A percentile compares a stretch with the other conserved stretches of the same genome.
Evolutionary conservation across 2,329 filamentous ascomycete genomes (phyloP).

Genomic region (Colletotrichum sp.): DNA sequence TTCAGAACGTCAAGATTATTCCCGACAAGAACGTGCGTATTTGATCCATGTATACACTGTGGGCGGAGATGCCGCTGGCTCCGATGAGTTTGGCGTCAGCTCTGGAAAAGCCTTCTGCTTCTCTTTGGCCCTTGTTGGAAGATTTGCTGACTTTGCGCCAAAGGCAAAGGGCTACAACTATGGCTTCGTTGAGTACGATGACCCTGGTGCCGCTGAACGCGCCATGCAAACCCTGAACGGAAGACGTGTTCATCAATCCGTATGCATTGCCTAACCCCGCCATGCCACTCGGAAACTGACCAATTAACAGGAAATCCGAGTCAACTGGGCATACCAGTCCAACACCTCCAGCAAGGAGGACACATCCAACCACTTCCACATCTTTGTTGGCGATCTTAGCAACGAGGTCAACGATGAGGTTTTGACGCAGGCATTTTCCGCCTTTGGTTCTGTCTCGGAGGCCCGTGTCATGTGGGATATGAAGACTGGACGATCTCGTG

Average conservation of each 20-base stretch:
- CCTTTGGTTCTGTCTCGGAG: conserved; percentile 94
- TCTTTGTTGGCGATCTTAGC: conserved; percentile 96
- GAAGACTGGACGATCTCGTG: conserved; percentile 97
- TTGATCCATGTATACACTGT: too few species aligned
- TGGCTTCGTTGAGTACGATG: conserved; percentile 98
- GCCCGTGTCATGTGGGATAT: conserved; percentile 99
- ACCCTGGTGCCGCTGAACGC: conserved; percentile 93
- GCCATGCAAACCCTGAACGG: conserved; percentile 98
- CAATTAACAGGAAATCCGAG: conserved; percentile 82
- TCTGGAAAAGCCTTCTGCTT: background rate
- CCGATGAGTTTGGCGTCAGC: background rate
- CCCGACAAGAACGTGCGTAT: conserved; percentile 96
- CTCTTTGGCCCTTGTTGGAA: background rate
- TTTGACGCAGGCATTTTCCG: conserved; percentile 90
- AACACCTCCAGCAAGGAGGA: conserved; percentile 95
- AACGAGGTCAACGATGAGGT: conserved; percentile 99
- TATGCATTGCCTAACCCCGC: conserved; percentile 51
- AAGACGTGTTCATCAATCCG: conserved; percentile 91
- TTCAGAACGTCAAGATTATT: conserved; percentile 99
- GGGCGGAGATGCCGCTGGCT: background rate
- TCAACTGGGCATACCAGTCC: conserved; percentile 99
- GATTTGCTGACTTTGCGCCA: conserved; percentile 30
- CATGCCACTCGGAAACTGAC: conserved; percentile 28
- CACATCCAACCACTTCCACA: conserved; percentile 97
- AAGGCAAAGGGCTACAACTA: conserved; percentile 98